Evolutionary conservation across 306 rosid genomes (phyloP).

Genomic region (Inga laurina): DNA sequence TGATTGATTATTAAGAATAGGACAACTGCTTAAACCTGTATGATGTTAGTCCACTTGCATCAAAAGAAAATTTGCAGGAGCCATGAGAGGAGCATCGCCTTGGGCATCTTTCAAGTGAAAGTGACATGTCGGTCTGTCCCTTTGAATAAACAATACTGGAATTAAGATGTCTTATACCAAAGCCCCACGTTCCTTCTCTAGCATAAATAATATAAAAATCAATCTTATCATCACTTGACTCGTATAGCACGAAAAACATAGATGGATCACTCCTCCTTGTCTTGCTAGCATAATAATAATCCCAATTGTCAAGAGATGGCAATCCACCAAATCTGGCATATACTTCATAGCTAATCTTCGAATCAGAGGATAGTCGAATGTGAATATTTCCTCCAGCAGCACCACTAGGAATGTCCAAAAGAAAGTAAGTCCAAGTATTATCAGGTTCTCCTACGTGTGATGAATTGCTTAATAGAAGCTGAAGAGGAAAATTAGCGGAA

Average conservation of each 20-base stretch:
- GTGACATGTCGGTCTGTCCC: slow-evolving; percentile 66
- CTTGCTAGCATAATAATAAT: slow-evolving; percentile 80
- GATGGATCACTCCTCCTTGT: slow-evolving; percentile 72
- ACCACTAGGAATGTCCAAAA: slow-evolving; percentile 79
- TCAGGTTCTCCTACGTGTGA: slow-evolving; percentile 47
- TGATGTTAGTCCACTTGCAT: slow-evolving; percentile 79
- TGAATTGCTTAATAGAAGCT: slow-evolving; percentile 63
- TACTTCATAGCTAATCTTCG: slow-evolving; percentile 60
- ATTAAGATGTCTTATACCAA: slow-evolving; percentile 68
- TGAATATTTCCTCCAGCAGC: slow-evolving; percentile 91
- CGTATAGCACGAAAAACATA: slow-evolving; percentile 67
- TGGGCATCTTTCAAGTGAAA: slow-evolving; percentile 94
- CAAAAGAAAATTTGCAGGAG: slow-evolving; percentile 62
- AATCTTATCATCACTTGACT: slow-evolving; percentile 61
- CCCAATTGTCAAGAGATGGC: slow-evolving; percentile 78
- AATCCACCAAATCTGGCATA: slow-evolving; percentile 91
- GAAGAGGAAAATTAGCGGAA: slow-evolving; percentile 74
- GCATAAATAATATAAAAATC: slow-evolving; percentile 79
- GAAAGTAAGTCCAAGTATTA: slow-evolving; percentile 74
- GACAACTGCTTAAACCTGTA: slow-evolving; percentile 65
- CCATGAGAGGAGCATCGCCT: slow-evolving; percentile 83
- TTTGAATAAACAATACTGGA: slow-evolving; percentile 39
- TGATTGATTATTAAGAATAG: slow-evolving; percentile 1
- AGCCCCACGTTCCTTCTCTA: slow-evolving; percentile 95
- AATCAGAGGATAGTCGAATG: slow-evolving; percentile 59